A percentile compares a stretch with the other conserved stretches of the same genome.
Conservation (phyloP, 2,329 filamentous ascomycete genomes). For the Neurospora sp. region DNA sequence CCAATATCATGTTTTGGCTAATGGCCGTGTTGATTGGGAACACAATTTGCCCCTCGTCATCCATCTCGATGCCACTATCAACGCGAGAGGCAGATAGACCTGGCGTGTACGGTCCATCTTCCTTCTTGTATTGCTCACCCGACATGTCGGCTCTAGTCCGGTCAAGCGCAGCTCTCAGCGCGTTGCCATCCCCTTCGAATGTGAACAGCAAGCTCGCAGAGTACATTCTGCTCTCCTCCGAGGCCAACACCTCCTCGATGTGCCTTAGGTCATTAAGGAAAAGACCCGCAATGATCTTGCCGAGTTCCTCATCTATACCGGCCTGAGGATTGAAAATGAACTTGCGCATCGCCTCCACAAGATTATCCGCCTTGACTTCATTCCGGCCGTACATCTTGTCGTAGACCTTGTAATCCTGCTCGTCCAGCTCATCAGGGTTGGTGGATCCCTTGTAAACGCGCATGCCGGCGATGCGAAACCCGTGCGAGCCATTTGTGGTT, state of each 20-base stretch:
- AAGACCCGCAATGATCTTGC: slow-evolving; percentile 42
- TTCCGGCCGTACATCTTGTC: slow-evolving; percentile 53
- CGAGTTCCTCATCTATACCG: slow-evolving; percentile 49
- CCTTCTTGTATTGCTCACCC: slow-evolving; percentile 36
- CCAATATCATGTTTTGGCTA: background rate
- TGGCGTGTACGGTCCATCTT: slow-evolving; percentile 14
- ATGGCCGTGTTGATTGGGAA: background rate
- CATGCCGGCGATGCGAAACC: slow-evolving; percentile 59
- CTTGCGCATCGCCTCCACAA: slow-evolving; percentile 42
- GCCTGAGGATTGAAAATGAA: slow-evolving; percentile 51
- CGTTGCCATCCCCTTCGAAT: slow-evolving; percentile 52
- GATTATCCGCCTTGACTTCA: slow-evolving; percentile 41
- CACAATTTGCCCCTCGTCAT: slow-evolving; percentile 30
- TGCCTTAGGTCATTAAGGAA: slow-evolving; percentile 44
- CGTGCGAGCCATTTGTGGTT: slow-evolving; percentile 51
- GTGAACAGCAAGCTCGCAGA: slow-evolving; percentile 54
- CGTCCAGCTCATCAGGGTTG: slow-evolving; percentile 35
- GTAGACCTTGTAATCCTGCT: slow-evolving; percentile 49
- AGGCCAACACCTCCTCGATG: slow-evolving; percentile 43
- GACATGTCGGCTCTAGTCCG: slow-evolving; percentile 41
- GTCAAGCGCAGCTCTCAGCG: slow-evolving; percentile 42
- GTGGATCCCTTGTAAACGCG: slow-evolving; percentile 49
- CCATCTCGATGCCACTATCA: slow-evolving; percentile 46
- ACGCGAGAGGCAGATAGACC: slow-evolving; percentile 34
- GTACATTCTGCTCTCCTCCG: slow-evolving; percentile 54